Evolutionary conservation across 2,329 filamentous ascomycete genomes (phyloP), one percentile per base, ranked within the genome.

Genomic region (Diplodia mutila): DNA sequence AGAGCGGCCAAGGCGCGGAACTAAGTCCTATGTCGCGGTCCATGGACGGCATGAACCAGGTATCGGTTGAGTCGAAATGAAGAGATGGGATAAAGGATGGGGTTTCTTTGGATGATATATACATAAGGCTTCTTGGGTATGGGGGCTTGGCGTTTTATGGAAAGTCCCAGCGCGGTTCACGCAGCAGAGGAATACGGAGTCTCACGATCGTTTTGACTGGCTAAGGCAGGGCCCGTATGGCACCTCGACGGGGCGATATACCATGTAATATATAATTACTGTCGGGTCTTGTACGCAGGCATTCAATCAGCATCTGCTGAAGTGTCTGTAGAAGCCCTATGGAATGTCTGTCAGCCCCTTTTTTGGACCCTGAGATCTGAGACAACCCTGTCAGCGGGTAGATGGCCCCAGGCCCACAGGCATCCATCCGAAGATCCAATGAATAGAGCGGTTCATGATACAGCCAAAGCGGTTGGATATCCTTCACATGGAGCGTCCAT

Each of bases 1-100:
- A 89, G 73, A 90, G 87, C 73, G 90, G 89, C 12, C 88, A 89
- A 73, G 90, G 90, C 34, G 84, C 91, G 69, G 90, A 96, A 79
- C 79, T 96, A 66, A 87, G 89, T 53, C 84, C 83, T 51, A 90
- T 94, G 74, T 83, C 87, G 37, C 75, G 76, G 61, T 73, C 76
- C 25, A 67, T 69, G 12, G 70, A 72, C 4, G 63, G 69, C 29
- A 37, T 27, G 34, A 12, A 29, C 29, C 76, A 77, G 18, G 69
- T 73, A 11, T 32, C 57, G 25, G 57, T 63, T 14, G 46, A 67
- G 37, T 67, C 66, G n/a, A 63, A 67, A 51, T 67, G 32, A 59
- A 16, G 18, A 25, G 49, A 51, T 25, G 9, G 27, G 25, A 48
- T 8, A 21, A 27, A 7, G 23, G 57, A 8, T 32, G n/a, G 39